Evolutionary conservation across 176 grass and related monocot genomes (phyloP).

Genomic region (Musa itinerans): DNA sequence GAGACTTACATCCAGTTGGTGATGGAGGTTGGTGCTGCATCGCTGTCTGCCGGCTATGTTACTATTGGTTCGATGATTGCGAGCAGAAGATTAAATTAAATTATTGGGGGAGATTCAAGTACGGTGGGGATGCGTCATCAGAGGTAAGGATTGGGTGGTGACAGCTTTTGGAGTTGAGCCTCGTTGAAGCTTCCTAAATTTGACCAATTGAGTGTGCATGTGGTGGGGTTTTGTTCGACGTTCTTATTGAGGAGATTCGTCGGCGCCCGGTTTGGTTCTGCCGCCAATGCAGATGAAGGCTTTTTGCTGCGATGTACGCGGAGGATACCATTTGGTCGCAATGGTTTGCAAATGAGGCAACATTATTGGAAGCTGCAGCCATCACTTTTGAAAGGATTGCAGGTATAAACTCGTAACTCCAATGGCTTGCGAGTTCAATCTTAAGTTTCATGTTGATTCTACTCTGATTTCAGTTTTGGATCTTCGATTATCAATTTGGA

Average conservation of each 20-base stretch:
- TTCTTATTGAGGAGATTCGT: not conserved
- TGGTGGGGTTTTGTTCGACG: not conserved
- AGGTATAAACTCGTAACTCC: not conserved
- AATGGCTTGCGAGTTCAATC: not conserved
- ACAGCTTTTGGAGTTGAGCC: not conserved
- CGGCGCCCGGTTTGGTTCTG: not conserved
- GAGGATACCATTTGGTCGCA: not conserved
- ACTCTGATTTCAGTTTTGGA: constrained; percentile 43
- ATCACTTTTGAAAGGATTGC: not conserved
- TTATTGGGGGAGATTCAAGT: constrained; percentile 21
- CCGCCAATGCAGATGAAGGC: not conserved
- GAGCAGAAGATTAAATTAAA: constrained; percentile 31
- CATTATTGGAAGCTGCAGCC: not conserved
- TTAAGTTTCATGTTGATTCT: not conserved
- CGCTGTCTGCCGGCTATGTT: constrained; percentile 51
- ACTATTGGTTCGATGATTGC: constrained; percentile 49
- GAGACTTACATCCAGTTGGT: constrained; percentile 1
- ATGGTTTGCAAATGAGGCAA: constrained; percentile 17
- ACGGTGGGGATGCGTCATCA: constrained; percentile 22
- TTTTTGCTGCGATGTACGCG: not conserved
- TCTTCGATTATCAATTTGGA: constrained; percentile 28
- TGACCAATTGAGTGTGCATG: not conserved
- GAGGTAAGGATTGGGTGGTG: not conserved
- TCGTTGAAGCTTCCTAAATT: not conserved
- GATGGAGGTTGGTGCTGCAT: constrained; percentile 47